Evolutionary conservation across 768 basidiomycete species (phyloP).

Genomic region (Phlebiopsis flavidoalba): DNA sequence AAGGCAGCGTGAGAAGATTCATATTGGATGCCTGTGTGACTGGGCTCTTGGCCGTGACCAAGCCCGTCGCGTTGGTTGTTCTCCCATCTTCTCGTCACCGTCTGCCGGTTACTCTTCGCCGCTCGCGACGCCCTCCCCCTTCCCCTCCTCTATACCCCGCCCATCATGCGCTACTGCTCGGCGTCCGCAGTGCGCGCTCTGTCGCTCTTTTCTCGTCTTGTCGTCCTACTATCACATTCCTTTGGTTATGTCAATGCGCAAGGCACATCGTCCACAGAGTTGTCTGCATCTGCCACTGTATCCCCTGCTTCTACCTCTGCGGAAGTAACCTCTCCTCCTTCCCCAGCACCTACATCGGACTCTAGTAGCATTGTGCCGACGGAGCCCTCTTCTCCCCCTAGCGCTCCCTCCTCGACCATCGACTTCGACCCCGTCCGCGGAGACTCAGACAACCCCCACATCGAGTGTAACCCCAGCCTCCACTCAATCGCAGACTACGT

Average conservation of each 20-base stretch:
- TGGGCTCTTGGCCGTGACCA: neutral
- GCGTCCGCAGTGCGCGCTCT: conserved; percentile 23
- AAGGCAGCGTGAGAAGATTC: conserved; percentile 1
- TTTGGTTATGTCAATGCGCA: conserved; percentile 20
- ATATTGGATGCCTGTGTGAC: neutral
- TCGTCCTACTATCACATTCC: conserved; percentile 26
- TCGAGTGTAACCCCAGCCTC: neutral
- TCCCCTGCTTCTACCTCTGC: neutral
- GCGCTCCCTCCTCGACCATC: neutral
- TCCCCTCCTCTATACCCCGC: conserved; percentile 10
- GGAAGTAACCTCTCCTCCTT: neutral
- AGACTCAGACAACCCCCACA: neutral
- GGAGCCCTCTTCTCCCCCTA: neutral
- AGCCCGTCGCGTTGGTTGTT: neutral
- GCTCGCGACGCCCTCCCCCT: conserved; percentile 16
- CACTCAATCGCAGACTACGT: neutral
- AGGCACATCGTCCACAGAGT: neutral
- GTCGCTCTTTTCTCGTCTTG: conserved; percentile 27
- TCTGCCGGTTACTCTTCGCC: conserved; percentile 8
- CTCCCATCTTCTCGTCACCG: conserved; percentile 7
- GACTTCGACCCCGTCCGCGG: neutral
- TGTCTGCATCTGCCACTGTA: neutral
- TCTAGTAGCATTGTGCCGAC: neutral
- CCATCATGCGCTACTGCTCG: conserved; percentile 23
- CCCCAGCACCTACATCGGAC: neutral